Percentiles rank a stretch among this genome's conserved stretches.
Evolutionary conservation across 345 rosid genomes (phyloP).

Genomic region (Ceriops tagal): DNA sequence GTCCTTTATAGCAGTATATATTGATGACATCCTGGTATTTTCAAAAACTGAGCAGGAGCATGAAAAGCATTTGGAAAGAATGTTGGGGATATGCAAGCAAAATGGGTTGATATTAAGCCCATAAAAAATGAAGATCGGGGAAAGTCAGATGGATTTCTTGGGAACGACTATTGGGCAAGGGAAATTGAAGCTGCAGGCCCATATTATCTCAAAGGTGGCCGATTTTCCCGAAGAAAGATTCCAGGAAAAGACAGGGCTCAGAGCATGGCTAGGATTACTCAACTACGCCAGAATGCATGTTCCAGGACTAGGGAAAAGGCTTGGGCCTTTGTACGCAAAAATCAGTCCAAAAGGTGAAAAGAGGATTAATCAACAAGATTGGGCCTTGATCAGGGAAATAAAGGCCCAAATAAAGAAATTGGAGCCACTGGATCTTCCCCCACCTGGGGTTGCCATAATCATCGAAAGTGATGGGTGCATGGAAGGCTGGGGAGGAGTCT

Average conservation of each 20-base stretch:
- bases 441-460: not conserved
- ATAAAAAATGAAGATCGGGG: not conserved
- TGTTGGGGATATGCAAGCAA: not conserved
- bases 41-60: not conserved
- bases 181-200: not conserved
- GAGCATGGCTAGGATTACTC: no score
- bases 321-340: no score
- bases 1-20: not conserved
- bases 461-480: not conserved
- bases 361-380: no score
- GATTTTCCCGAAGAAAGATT: not conserved
- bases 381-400: no score
- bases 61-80: not conserved
- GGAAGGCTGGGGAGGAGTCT: not conserved
- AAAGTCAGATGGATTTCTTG: rapidly evolving
- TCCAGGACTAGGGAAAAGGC: no score
- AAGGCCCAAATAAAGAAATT: no score
- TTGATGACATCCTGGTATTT: not conserved
- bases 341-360: no score
- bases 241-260: not conserved
- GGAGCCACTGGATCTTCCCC: not conserved
- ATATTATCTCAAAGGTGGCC: not conserved
- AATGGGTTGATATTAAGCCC: not conserved
- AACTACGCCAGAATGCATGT: no score
- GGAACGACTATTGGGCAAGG: not conserved